Base-by-base conservation (phyloP, 2,329 filamentous ascomycete genomes). In the Pestalotiopsis sp. region DNA sequence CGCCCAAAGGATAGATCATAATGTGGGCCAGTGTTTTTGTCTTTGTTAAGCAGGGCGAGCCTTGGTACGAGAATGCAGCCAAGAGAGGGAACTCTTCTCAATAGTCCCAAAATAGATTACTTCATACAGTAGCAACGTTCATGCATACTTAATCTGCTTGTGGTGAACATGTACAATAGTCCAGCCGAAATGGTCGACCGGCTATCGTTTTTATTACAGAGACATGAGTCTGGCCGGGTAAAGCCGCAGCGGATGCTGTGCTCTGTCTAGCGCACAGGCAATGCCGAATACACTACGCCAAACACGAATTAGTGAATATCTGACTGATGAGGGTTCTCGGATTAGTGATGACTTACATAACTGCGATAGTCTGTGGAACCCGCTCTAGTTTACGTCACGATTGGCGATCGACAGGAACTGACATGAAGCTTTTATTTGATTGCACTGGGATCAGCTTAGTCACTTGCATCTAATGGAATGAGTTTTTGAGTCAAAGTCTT, bases 281-380 rank as follows among this genome's bases (percentile, higher is more conserved):
- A 27, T 59, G 14, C 25, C 25, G 57, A 14, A 12, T 5, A 4
- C 25, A 27, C 27, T 59, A 59, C 27, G 57, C 45, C 45, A 9
- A 52, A 52, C 20, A n/a, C 45, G 45, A 52, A 52, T n/a, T 52
- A 52, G 45, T 6, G 9, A n/a, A 4, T 6, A n/a, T 52, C 45
- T 52, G 45, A 52, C 61, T 64, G 38, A 64, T 38, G 40, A 49
- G 49, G 56, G 68, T 61, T 68, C 2, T 52, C 7, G 45, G 45
- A 60, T 69, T 69, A 70, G 45, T 70, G 66, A 70, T 70, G 68
- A 70, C 68, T 70, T 70, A 68, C 68, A 68, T 62, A 65, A 57
- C 20, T 62, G 59, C 60, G 60, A 69, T 27, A 27, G 27, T 17
- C 40, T 36, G 57, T 49, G 45, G n/a, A n/a, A 17, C 17, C 45